Percentiles rank a stretch among this genome's conserved stretches.
phyloP scores from a whole-genome alignment of 2,329 filamentous ascomycete species.

The Intubia oerlemansii region DNA sequence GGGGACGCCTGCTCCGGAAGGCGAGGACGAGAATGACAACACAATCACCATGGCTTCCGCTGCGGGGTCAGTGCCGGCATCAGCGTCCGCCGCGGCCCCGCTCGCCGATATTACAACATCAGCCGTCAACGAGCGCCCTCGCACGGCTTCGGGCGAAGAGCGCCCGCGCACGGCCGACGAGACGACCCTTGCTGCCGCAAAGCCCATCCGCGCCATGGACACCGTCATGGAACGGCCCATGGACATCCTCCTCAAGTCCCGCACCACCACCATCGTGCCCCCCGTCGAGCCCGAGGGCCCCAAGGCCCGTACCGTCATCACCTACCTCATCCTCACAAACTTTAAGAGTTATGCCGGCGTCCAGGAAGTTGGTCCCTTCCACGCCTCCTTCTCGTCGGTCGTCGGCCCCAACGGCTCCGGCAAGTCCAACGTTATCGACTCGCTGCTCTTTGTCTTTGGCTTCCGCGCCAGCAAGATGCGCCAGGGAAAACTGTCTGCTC shows the following conservation, averaged over 20 bases:
- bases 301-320: conserved; percentile 79
- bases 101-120: conserved; percentile 53
- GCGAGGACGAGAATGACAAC: too few relatives aligned
- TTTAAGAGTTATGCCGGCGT: conserved; percentile 97
- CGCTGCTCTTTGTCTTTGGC: conserved; percentile 93
- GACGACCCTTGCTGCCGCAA: conserved; percentile 31
- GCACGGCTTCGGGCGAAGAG: conserved; percentile 21
- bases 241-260: conserved; percentile 81
- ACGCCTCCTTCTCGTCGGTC: conserved; percentile 91
- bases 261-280: conserved; percentile 43
- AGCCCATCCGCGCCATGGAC: conserved; percentile 55
- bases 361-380: conserved; percentile 91
- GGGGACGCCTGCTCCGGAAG: too few relatives aligned
- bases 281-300: conserved; percentile 50
- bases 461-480: conserved; percentile 99
- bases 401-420: conserved; percentile 96
- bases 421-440: conserved; percentile 98
- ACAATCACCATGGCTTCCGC: too few relatives aligned
- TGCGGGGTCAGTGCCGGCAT: too few relatives aligned
- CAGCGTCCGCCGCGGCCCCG: conserved; percentile 19
- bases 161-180: conserved; percentile 37
- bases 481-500: conserved; percentile 90
- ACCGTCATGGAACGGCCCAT: conserved; percentile 79
- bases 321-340: conserved; percentile 77
- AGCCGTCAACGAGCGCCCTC: conserved; percentile 14